These are phyloP conservation scores for Pseudogymnoascus sp. DNA, from an alignment of 2,329 filamentous ascomycete genomes.

Conservation along the genomic window DNA sequence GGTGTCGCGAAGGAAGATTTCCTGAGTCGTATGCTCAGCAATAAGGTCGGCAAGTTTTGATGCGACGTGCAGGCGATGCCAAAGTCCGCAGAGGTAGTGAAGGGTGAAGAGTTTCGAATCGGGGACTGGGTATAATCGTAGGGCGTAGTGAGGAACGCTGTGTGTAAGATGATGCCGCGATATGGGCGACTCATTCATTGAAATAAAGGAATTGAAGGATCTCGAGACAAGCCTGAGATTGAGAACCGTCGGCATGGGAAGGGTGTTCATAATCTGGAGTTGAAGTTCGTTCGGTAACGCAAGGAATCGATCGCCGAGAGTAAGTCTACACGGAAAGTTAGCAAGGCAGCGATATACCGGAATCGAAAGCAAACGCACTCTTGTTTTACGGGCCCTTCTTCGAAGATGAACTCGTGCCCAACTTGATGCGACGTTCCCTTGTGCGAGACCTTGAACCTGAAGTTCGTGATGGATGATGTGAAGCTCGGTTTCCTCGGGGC, in stretches of 20 bases:
- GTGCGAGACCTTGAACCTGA: conserved; percentile 22
- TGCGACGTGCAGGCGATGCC: conserved; percentile 57
- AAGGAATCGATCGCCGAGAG: conserved; percentile 50
- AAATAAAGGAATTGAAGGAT: conserved; percentile 50
- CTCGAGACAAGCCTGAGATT: conserved; percentile 50
- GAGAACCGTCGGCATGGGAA: conserved; percentile 52
- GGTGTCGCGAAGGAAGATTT: conserved; percentile 52
- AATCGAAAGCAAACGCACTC: conserved; percentile 16
- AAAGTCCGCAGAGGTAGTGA: conserved; percentile 54
- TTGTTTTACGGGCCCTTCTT: conserved; percentile 18
- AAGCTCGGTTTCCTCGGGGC: conserved; percentile 26
- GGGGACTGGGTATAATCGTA: conserved; percentile 48
- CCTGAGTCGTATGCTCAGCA: conserved; percentile 56
- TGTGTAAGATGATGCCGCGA: conserved; percentile 52
- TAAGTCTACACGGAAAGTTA: conserved; percentile 22
- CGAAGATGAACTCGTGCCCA: conserved; percentile 22
- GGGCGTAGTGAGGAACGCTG: conserved; percentile 51
- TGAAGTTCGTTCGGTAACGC: conserved; percentile 53
- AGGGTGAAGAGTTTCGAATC: conserved; percentile 42
- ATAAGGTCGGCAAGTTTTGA: conserved; percentile 54
- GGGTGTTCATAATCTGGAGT: conserved; percentile 50
- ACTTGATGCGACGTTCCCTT: conserved; percentile 6
- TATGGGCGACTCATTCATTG: conserved; percentile 51
- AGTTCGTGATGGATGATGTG: conserved; percentile 24
- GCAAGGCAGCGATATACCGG: not conserved